Conservation (phyloP, 768 basidiomycete species). For the Mycena rosella region DNA sequence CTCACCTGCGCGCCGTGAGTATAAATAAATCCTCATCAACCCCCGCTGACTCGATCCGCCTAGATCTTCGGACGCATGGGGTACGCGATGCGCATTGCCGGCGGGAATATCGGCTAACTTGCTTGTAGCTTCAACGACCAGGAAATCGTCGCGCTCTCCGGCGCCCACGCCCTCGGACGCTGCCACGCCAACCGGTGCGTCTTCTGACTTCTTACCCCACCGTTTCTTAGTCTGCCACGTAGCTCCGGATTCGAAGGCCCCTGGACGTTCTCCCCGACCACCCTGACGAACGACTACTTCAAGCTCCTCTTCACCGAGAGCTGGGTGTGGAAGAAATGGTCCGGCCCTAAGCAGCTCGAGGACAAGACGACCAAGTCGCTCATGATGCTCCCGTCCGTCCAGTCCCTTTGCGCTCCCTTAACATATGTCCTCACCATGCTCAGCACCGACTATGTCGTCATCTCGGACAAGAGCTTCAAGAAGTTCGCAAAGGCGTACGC, state of each 20-base stretch:
- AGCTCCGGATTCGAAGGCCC: slow-evolving; percentile 89
- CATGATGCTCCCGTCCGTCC: slow-evolving; percentile 95
- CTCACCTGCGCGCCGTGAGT: slow-evolving; percentile 85
- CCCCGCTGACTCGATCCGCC: slow-evolving; percentile 18
- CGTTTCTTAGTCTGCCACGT: not conserved
- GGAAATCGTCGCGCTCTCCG: slow-evolving; percentile 95
- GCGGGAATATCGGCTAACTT: not conserved
- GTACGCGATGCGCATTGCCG: slow-evolving; percentile 40
- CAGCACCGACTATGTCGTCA: slow-evolving; percentile 89
- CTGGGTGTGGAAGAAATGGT: slow-evolving; percentile 97
- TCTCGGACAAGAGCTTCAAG: slow-evolving; percentile 93
- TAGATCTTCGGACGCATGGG: slow-evolving; percentile 95
- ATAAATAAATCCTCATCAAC: slow-evolving; percentile 17
- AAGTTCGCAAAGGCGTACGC: slow-evolving; percentile 91
- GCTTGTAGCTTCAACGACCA: slow-evolving; percentile 85
- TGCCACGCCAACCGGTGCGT: slow-evolving; percentile 86
- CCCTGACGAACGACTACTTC: slow-evolving; percentile 89
- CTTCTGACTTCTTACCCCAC: not conserved
- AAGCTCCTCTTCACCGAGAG: slow-evolving; percentile 89
- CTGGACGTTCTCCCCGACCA: slow-evolving; percentile 96
- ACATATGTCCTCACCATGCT: not conserved
- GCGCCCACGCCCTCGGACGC: slow-evolving; percentile 96
- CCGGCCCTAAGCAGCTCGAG: slow-evolving; percentile 92
- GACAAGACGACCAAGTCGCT: slow-evolving; percentile 90
- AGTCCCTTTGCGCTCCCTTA: not conserved